Conservation (phyloP, 2,329 filamentous ascomycete species). For the Arthrocladium fulminans region DNA sequence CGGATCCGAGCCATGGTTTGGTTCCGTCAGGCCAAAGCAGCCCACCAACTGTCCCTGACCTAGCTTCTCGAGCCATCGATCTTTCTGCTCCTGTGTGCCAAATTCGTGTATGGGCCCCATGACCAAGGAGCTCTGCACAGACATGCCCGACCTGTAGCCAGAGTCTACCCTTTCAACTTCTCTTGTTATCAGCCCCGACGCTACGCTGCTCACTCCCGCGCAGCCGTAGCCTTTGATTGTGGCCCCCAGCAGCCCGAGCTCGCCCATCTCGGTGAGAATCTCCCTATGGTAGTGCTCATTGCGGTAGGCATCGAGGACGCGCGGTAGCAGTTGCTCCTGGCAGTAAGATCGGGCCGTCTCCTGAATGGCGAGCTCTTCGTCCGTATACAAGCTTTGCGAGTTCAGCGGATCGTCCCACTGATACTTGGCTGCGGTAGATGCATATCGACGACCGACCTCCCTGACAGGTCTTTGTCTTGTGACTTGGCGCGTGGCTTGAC, state of each 20-base stretch:
- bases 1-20: slow-evolving; percentile 86
- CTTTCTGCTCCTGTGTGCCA: slow-evolving; percentile 77
- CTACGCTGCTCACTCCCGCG: slow-evolving; percentile 77
- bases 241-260: slow-evolving; percentile 77
- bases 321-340: slow-evolving; percentile 76
- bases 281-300: slow-evolving; percentile 78
- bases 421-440: slow-evolving; percentile 43
- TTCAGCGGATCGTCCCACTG: slow-evolving; percentile 88
- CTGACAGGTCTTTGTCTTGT: slow-evolving; percentile 1
- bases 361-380: slow-evolving; percentile 81
- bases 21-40: slow-evolving; percentile 83
- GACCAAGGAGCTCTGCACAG: slow-evolving; percentile 81
- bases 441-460: slow-evolving; percentile 14
- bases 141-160: slow-evolving; percentile 87
- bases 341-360: slow-evolving; percentile 91
- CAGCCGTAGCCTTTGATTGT: slow-evolving; percentile 83
- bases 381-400: slow-evolving; percentile 66
- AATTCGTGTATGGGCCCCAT: slow-evolving; percentile 91
- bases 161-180: slow-evolving; percentile 87
- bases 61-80: slow-evolving; percentile 70
- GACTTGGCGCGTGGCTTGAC: slow-evolving; percentile 14
- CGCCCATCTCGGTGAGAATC: slow-evolving; percentile 86
- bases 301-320: slow-evolving; percentile 78
- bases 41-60: slow-evolving; percentile 75
- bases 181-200: slow-evolving; percentile 79